These are phyloP conservation scores for Pichia sp. DNA, from an alignment of 1,139 yeast genomes.

Conservation along the genomic window DNA sequence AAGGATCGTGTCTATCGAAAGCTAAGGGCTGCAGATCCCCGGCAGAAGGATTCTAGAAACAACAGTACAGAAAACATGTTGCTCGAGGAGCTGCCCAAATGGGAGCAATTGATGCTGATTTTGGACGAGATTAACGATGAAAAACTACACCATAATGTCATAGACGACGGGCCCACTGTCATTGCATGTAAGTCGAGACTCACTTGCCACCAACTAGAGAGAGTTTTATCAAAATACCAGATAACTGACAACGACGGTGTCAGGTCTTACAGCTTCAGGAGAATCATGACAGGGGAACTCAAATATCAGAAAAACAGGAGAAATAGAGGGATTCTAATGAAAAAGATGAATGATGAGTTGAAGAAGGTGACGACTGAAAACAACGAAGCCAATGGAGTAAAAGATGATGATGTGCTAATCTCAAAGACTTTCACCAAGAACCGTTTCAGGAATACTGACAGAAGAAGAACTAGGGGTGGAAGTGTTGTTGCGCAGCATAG, in stretches of 20 bases:
- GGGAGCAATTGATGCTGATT: constrained; percentile 72
- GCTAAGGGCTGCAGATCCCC: constrained; percentile 12
- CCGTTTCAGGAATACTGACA: constrained; percentile 41
- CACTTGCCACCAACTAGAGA: constrained; percentile 53
- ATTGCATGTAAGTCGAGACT: constrained; percentile 64
- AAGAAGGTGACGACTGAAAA: constrained; percentile 17
- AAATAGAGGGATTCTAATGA: constrained; percentile 12
- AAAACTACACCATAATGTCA: constrained; percentile 31
- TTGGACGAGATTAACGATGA: constrained; percentile 69
- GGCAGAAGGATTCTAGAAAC: background rate
- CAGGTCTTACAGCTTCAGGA: constrained; percentile 35
- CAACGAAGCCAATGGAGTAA: constrained; percentile 11
- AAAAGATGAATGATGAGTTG: constrained; percentile 15
- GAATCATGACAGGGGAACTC: constrained; percentile 50
- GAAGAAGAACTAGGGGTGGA: constrained; percentile 85
- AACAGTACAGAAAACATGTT: constrained; percentile 33
- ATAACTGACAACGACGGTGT: constrained; percentile 17
- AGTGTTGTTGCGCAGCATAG: constrained; percentile 56
- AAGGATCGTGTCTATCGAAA: constrained; percentile 59
- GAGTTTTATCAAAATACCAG: constrained; percentile 37
- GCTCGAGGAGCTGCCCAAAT: constrained; percentile 82
- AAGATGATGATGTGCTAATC: constrained; percentile 34
- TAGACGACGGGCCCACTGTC: constrained; percentile 57
- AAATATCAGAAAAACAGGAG: constrained; percentile 56
- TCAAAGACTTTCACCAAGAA: constrained; percentile 50